phyloP scores from a whole-genome alignment of 805 yeast genomes.

The Starmerella scarabaei region DNA sequence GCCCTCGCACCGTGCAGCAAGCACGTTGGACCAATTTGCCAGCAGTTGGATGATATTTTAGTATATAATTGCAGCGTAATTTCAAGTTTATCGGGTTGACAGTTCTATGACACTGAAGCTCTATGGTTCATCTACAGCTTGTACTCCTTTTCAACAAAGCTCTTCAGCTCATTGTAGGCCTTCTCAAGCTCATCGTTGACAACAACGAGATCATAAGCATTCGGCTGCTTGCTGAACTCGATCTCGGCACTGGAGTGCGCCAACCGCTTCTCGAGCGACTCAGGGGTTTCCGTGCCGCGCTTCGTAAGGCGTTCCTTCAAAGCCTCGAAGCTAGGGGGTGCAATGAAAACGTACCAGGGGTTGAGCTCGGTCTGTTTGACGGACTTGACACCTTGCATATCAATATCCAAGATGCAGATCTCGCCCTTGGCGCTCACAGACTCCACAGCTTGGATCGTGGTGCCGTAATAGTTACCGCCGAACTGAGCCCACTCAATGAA shows the following conservation, averaged over 20 bases:
- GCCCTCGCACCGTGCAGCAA: too few species aligned
- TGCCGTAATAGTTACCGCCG: constrained; percentile 95
- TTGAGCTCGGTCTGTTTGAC: constrained; percentile 72
- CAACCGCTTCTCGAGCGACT: constrained; percentile 70
- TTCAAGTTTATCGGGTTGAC: background rate
- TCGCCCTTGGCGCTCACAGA: constrained; percentile 49
- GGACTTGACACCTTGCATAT: constrained; percentile 96
- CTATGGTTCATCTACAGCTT: background rate
- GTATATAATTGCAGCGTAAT: background rate
- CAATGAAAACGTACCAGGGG: constrained; percentile 74
- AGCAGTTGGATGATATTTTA: background rate
- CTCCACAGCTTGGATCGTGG: constrained; percentile 73
- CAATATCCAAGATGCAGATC: constrained; percentile 88
- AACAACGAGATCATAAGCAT: constrained; percentile 80
- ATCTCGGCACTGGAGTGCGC: constrained; percentile 79
- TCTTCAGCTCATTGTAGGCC: constrained; percentile 72
- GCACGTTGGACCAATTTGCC: too few species aligned
- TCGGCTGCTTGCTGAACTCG: constrained; percentile 67
- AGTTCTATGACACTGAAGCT: background rate
- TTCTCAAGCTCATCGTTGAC: constrained; percentile 85
- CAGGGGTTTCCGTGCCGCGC: constrained; percentile 92
- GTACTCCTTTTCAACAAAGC: constrained; percentile 37
- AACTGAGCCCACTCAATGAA: constrained; percentile 98
- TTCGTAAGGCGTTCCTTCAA: constrained; percentile 62
- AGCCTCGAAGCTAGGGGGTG: constrained; percentile 84